phyloP scores from a whole-genome alignment of 192 early-diverging fungal species.

The Entomortierella lignicola region DNA sequence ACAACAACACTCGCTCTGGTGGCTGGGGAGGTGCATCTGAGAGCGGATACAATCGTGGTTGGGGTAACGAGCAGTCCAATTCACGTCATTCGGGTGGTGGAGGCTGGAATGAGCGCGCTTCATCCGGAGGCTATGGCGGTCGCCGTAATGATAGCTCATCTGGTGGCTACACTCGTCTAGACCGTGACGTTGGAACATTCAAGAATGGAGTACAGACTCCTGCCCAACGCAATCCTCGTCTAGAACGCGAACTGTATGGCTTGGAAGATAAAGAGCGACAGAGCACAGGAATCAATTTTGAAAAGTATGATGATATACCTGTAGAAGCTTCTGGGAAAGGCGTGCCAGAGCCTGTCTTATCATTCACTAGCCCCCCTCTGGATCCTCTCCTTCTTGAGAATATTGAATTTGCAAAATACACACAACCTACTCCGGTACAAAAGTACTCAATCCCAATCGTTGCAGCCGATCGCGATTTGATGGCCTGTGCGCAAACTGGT shows the following conservation, averaged over 20 bases:
- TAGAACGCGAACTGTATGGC: slow-evolving; percentile 86
- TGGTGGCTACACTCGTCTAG: slow-evolving; percentile 27
- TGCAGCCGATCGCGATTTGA: slow-evolving; percentile 88
- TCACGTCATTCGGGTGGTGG: slow-evolving; percentile 19
- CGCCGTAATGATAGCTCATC: slow-evolving; percentile 36
- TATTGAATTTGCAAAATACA: slow-evolving; percentile 88
- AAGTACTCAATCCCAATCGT: slow-evolving; percentile 91
- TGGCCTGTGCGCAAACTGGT: slow-evolving; percentile 99
- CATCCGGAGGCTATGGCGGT: slow-evolving; percentile 40
- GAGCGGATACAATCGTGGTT: slow-evolving; percentile 50
- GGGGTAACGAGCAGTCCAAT: slow-evolving; percentile 33
- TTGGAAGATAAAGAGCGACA: slow-evolving; percentile 78
- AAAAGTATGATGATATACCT: slow-evolving; percentile 98
- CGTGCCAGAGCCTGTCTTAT: slow-evolving; percentile 62
- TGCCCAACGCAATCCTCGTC: slow-evolving; percentile 77
- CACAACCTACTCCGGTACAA: slow-evolving; percentile 94
- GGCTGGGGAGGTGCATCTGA: slow-evolving; percentile 50
- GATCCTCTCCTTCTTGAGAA: slow-evolving; percentile 89
- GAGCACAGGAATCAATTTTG: slow-evolving; percentile 97
- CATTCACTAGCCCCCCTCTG: slow-evolving; percentile 70
- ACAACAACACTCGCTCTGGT: slow-evolving; percentile 10
- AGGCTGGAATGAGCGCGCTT: slow-evolving; percentile 58
- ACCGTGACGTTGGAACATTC: slow-evolving; percentile 41
- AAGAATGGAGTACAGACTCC: slow-evolving; percentile 80
- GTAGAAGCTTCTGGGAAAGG: slow-evolving; percentile 86